phyloP scores from a whole-genome alignment of 208 protist species.

The Borovskyia barvae region DNA sequence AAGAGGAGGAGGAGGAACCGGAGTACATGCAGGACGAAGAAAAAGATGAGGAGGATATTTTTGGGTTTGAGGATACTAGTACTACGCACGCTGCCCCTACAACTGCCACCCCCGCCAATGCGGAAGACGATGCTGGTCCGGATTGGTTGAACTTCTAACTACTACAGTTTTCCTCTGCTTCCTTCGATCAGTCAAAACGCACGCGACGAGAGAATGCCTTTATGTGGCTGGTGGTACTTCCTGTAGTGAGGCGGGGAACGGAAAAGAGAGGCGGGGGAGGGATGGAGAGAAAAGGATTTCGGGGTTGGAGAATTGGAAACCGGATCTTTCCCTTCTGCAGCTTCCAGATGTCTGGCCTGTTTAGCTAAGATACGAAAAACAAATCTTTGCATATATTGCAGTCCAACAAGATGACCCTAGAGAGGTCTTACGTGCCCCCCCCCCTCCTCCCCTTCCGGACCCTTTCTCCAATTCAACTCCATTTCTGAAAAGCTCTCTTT shows the following conservation, averaged over 20 bases:
- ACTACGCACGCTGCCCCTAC: not conserved
- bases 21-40: conserved; percentile 7
- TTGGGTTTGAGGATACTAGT: not conserved
- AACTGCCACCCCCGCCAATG: not conserved
- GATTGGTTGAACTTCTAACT: conserved; percentile 54
- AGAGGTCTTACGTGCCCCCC: not conserved
- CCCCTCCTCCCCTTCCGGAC: not conserved
- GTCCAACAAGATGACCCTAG: not conserved
- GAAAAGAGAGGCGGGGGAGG: no score
- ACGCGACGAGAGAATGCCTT: no score
- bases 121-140: conserved; percentile 34
- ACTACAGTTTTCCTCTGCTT: not conserved
- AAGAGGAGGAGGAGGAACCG: conserved; percentile 9
- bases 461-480: conserved; percentile 18
- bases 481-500: conserved; percentile 10
- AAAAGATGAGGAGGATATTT: conserved; percentile 11
- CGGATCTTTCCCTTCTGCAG: no score
- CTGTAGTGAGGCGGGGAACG: no score
- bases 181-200: not conserved
- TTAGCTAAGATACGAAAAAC: not conserved
- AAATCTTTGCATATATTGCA: not conserved
- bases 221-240: no score
- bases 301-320: no score
- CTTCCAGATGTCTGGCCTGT: not conserved
- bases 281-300: no score